Conservation (phyloP, 1,284 basidiomycete species). For the Sphaerobolus stellatus region DNA sequence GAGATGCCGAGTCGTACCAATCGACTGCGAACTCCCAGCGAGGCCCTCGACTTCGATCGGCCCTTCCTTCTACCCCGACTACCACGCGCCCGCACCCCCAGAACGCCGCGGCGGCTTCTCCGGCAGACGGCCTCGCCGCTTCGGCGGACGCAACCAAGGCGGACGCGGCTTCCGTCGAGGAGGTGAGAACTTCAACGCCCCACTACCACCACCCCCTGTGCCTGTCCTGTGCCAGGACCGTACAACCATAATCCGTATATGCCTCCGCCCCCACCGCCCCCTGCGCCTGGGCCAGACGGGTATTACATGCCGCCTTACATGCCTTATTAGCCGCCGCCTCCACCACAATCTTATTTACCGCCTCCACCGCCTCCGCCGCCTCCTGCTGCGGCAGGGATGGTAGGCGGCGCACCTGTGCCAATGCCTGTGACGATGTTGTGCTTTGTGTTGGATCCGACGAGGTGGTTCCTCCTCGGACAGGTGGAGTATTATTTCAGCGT, state of each 20-base stretch:
- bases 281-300: constrained; percentile 4
- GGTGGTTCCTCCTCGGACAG: constrained; percentile 73
- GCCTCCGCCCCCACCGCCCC: constrained; percentile 1
- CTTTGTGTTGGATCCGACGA: constrained; percentile 62
- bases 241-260: neutral
- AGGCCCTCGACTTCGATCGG: too few relatives aligned
- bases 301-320: constrained; percentile 3
- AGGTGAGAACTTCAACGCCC: neutral
- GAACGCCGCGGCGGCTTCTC: too few relatives aligned
- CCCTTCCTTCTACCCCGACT: too few relatives aligned
- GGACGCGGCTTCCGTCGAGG: constrained; percentile 5
- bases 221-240: neutral
- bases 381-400: constrained; percentile 25
- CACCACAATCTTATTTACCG: neutral
- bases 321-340: neutral
- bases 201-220: constrained; percentile 1
- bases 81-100: too few relatives aligned
- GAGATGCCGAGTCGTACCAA: too few relatives aligned
- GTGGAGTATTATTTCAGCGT: constrained; percentile 88
- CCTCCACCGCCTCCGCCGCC: constrained; percentile 19
- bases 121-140: too few relatives aligned
- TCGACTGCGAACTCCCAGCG: too few relatives aligned
- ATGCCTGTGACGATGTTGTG: constrained; percentile 55
- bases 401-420: constrained; percentile 44
- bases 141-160: neutral